Conservation (phyloP, 1,284 basidiomycete genomes). For the Tilletia indica region DNA sequence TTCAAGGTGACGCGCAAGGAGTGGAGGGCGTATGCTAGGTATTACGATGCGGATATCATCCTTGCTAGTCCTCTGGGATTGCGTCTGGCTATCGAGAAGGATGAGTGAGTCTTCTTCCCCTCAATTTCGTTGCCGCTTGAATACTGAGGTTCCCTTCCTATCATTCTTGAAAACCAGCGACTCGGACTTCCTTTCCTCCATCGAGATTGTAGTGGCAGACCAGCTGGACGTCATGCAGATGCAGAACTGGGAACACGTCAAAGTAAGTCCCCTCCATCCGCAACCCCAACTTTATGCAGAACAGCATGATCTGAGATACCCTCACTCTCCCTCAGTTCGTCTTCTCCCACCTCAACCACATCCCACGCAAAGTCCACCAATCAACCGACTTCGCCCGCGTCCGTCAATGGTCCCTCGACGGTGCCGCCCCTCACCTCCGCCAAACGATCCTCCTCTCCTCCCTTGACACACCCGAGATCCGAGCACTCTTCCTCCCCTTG, state of each 20-base stretch:
- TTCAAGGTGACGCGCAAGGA: constrained; percentile 88
- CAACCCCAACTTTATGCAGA: not conserved
- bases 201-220: constrained; percentile 89
- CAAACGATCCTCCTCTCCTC: constrained; percentile 86
- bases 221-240: constrained; percentile 89
- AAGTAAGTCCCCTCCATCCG: constrained; percentile 61
- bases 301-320: too few relatives aligned
- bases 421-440: constrained; percentile 72
- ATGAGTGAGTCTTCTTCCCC: constrained; percentile 53
- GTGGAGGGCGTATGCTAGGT: constrained; percentile 81
- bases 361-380: constrained; percentile 88
- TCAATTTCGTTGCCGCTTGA: not conserved
- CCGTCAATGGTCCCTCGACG: constrained; percentile 95
- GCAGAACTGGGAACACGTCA: constrained; percentile 99
- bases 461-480: constrained; percentile 84
- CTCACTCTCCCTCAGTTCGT: constrained; percentile 67
- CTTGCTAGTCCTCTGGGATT: constrained; percentile 89
- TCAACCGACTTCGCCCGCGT: constrained; percentile 87
- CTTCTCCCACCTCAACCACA: constrained; percentile 75
- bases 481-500: constrained; percentile 73
- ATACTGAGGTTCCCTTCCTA: constrained; percentile 22
- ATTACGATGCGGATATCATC: constrained; percentile 86
- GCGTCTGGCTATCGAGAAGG: constrained; percentile 88
- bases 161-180: constrained; percentile 60
- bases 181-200: constrained; percentile 85